Percentiles rank a stretch among this genome's conserved stretches.
Conservation (phyloP, 73 alveolate species). For the Tetrahymena borealis region DNA sequence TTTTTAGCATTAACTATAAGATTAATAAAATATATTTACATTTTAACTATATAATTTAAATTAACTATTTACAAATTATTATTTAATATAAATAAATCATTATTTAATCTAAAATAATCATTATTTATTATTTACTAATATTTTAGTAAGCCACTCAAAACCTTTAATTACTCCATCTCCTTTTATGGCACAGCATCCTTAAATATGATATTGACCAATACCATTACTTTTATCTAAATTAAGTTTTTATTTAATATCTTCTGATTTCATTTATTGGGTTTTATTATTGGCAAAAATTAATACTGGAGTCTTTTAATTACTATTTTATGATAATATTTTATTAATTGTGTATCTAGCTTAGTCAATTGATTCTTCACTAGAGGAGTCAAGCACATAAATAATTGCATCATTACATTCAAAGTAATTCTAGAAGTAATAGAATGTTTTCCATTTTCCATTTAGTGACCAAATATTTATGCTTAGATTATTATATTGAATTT, state of each 20-base stretch:
- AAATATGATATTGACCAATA: background rate
- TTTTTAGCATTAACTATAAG: no score
- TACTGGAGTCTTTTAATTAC: background rate
- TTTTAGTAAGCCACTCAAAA: background rate
- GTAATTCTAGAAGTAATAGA: background rate
- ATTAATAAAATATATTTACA: no score
- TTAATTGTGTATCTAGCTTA: background rate
- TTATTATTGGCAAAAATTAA: background rate
- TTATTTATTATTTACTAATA: background rate
- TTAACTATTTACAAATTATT: background rate
- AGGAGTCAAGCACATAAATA: background rate
- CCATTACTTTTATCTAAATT: background rate
- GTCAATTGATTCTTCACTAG: background rate
- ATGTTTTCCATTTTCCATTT: background rate
- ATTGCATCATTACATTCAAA: background rate
- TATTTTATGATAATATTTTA: background rate
- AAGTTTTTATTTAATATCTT: background rate
- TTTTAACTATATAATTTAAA: background rate
- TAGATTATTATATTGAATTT: background rate
- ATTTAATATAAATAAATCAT: background rate
- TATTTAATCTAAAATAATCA: no score
- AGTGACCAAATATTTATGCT: background rate
- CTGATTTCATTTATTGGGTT: background rate
- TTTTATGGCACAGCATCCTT: background rate
- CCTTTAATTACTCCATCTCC: background rate